Evolutionary conservation across 352 stramenopile species (phyloP), one percentile per base, ranked within the genome.

Genomic region (Pilasporangium apinafurcum): DNA sequence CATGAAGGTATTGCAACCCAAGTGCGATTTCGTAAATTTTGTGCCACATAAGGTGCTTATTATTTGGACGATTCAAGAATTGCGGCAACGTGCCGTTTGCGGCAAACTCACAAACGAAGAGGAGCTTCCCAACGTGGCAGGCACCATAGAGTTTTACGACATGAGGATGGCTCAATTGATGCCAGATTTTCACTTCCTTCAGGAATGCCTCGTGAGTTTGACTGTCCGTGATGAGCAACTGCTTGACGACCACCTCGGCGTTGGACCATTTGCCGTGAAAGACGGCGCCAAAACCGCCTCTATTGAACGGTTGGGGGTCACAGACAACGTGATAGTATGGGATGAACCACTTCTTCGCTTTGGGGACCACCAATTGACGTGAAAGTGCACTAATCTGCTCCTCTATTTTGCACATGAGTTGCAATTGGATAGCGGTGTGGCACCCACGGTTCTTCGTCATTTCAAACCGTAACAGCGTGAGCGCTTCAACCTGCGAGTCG

Each of bases 61-160:
- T 22, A 9, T 39, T 25, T 8, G n/a, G n/a, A 14, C 34, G 25
- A n/a, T 22, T 5, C 2, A 41, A 24, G 42, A 34, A 33, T 9
- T 33, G 8, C 5, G 14, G 22, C 7, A 49, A 25, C 17, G 42
- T 40, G 1, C 42, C 42, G 24, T 41, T 39, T 8, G 32, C 21
- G 13, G 42, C 42, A 17, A 28, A 41, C 22, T 49, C 42, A 12
- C 31, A 40, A 5, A 49, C 42, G 35, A 49, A 49, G 31, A 41
- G 41, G 2, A 34, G 42, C 13, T 13, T 17, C 16, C 31, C 21
- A 9, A 49, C 18, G 21, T 49, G 18, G 21, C 14, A 49, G 8
- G 42, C 42, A 26, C 42, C 42, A n/a, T 21, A 25, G 21, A 49
- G 22, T n/a, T 12, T 24, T 17, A 49, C 30, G 9, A 49, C 31